A percentile compares a stretch with the other conserved stretches of the same genome.
Conservation (phyloP, 352 stramenopile species). For the Phytophthora citricola region DNA sequence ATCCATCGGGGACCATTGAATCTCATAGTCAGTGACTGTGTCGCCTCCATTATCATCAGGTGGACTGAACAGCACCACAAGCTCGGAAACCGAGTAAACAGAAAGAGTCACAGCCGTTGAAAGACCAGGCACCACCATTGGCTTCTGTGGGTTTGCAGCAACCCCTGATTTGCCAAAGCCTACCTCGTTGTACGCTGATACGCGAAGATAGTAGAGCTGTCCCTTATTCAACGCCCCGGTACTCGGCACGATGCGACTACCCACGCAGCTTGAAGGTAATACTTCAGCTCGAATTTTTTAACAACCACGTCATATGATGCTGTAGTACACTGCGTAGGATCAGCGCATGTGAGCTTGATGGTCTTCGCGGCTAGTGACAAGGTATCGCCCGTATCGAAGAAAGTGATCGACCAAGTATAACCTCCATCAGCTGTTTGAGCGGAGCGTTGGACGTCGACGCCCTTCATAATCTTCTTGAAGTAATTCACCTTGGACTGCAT, state of each 20-base stretch:
- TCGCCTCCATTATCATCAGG: slow-evolving; percentile 87
- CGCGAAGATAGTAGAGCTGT: slow-evolving; percentile 93
- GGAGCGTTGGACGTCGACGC: slow-evolving; percentile 81
- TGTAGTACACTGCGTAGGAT: slow-evolving; percentile 28
- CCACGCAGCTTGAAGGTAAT: slow-evolving; percentile 77
- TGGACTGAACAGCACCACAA: slow-evolving; percentile 91
- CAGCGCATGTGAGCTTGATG: slow-evolving; percentile 17
- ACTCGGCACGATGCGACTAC: slow-evolving; percentile 79
- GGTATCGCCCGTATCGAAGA: slow-evolving; percentile 88
- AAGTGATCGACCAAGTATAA: slow-evolving; percentile 92
- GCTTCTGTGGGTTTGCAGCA: slow-evolving; percentile 63
- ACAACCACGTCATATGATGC: slow-evolving; percentile 52
- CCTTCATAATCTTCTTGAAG: slow-evolving; percentile 45
- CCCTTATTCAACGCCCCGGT: slow-evolving; percentile 85
- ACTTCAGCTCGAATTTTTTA: slow-evolving; percentile 78
- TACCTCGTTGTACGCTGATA: slow-evolving; percentile 95
- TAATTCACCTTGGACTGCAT: slow-evolving; percentile 77
- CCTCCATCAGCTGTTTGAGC: slow-evolving; percentile 47
- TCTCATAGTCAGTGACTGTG: slow-evolving; percentile 89
- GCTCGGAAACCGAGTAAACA: slow-evolving; percentile 79
- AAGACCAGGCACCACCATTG: slow-evolving; percentile 80
- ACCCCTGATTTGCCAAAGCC: slow-evolving; percentile 86
- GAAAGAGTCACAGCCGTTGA: slow-evolving; percentile 75
- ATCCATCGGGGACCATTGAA: slow-evolving; percentile 85
- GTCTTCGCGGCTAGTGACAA: slow-evolving; percentile 61